phyloP scores from a whole-genome alignment of 1,139 yeast genomes.

The Blastobotrys ciferrii region DNA sequence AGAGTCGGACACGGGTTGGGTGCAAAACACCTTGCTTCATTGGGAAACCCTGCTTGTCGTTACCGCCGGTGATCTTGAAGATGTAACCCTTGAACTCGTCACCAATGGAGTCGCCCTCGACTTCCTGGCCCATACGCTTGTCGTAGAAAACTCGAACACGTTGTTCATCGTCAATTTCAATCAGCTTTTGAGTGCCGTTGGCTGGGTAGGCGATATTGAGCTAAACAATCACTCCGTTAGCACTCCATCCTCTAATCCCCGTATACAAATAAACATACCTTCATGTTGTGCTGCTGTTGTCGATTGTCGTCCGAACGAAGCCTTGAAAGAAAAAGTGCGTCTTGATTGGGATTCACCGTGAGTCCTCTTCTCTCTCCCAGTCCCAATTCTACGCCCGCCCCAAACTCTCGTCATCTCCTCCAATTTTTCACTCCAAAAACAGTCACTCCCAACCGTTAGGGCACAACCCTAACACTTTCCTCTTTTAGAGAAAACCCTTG shows the following conservation, averaged over 20 bases:
- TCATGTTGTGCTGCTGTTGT: constrained; percentile 10
- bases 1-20: constrained; percentile 98
- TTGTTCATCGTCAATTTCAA: constrained; percentile 99
- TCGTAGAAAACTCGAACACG: constrained; percentile 98
- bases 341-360: not conserved
- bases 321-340: constrained; percentile 4
- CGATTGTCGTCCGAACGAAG: constrained; percentile 3
- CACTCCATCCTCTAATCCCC: not conserved
- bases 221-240: constrained; percentile 40
- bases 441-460: not conserved
- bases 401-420: not conserved
- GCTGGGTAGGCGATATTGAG: constrained; percentile 99
- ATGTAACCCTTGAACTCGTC: constrained; percentile 99
- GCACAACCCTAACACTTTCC: not conserved
- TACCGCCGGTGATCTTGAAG: constrained; percentile 99
- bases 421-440: not conserved
- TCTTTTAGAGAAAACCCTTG: not conserved
- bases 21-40: constrained; percentile 99
- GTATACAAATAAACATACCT: constrained; percentile 1
- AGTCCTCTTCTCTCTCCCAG: not conserved
- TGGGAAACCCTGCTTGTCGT: constrained; percentile 99
- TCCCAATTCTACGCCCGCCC: not conserved
- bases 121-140: constrained; percentile 99
- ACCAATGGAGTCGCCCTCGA: constrained; percentile 96
- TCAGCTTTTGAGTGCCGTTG: constrained; percentile 98